Conservation (phyloP, 2,329 filamentous ascomycete species). For the Exserohilum rostratum region DNA sequence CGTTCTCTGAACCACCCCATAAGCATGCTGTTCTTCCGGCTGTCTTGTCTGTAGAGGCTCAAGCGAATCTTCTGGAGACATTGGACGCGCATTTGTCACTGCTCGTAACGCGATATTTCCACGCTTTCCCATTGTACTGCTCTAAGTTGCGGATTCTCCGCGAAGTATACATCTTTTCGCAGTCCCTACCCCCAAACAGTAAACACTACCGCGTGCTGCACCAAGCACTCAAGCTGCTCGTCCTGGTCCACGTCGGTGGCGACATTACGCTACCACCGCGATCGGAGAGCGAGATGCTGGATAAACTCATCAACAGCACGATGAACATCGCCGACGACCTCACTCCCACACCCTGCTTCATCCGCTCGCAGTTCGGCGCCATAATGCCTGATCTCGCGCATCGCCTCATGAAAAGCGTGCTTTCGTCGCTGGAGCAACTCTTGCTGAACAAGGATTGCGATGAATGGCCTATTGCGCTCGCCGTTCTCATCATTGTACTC, state of each 20-base stretch:
- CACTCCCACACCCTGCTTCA: slow-evolving; percentile 46
- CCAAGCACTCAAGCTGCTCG: slow-evolving; percentile 47
- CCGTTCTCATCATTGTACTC: slow-evolving; percentile 40
- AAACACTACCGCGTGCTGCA: slow-evolving; percentile 33
- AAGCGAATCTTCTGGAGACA: slow-evolving; percentile 22
- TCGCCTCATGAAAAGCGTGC: slow-evolving; percentile 41
- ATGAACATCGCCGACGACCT: slow-evolving; percentile 20
- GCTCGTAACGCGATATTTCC: slow-evolving; percentile 44
- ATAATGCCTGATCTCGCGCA: slow-evolving; percentile 43
- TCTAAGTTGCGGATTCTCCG: slow-evolving; percentile 43
- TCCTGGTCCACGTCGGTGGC: slow-evolving; percentile 48
- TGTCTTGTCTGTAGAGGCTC: slow-evolving; percentile 31
- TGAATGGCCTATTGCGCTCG: slow-evolving; percentile 44
- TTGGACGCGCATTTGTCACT: slow-evolving; percentile 42
- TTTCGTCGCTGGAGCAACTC: slow-evolving; percentile 40
- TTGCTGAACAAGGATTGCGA: slow-evolving; percentile 36
- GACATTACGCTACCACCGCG: slow-evolving; percentile 41
- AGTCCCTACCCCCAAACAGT: slow-evolving; percentile 23
- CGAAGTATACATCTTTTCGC: slow-evolving; percentile 43
- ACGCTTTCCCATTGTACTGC: slow-evolving; percentile 42
- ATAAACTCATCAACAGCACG: slow-evolving; percentile 26
- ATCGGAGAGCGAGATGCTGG: slow-evolving; percentile 18
- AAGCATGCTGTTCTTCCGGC: slow-evolving; percentile 45
- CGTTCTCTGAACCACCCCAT: slow-evolving; percentile 20
- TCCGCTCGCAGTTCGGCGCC: slow-evolving; percentile 47